Evolutionary conservation across 352 stramenopile genomes (phyloP).

Genomic region (Globisporangium paroecandrum): DNA sequence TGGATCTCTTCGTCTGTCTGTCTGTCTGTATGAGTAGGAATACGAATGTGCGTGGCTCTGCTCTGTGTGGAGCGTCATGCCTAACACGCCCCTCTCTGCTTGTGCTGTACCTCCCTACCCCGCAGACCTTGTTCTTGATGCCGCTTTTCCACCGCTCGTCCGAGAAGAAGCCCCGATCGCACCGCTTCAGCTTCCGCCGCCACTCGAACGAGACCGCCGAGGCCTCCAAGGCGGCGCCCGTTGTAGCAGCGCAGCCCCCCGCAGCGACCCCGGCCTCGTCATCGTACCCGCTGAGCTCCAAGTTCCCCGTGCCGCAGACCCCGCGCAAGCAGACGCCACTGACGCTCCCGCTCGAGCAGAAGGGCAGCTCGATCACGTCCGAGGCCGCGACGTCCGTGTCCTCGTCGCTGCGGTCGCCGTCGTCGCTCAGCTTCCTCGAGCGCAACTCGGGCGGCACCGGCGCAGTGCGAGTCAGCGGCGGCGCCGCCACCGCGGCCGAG

Average conservation of each 20-base stretch:
- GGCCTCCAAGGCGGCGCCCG: slow-evolving; percentile 4
- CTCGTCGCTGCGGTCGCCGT: slow-evolving; percentile 52
- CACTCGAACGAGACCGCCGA: slow-evolving; percentile 35
- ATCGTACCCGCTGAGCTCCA: background rate
- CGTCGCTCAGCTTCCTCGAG: slow-evolving; percentile 42
- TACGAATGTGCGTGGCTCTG: background rate
- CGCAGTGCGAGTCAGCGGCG: slow-evolving; percentile 21
- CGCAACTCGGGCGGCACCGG: slow-evolving; percentile 33
- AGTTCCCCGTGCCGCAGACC: slow-evolving; percentile 1
- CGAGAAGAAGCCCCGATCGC: slow-evolving; percentile 45
- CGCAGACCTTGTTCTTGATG: slow-evolving; percentile 26
- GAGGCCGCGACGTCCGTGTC: slow-evolving; percentile 36
- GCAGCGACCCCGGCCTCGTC: background rate
- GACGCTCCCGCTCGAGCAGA: slow-evolving; percentile 1
- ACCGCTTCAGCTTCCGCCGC: slow-evolving; percentile 68
- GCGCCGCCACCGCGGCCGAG: slow-evolving; percentile 8
- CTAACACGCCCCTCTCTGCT: background rate
- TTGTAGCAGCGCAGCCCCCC: slow-evolving; percentile 4
- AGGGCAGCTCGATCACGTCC: slow-evolving; percentile 23
- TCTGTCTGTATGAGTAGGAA: background rate
- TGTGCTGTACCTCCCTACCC: background rate
- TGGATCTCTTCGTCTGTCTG: background rate
- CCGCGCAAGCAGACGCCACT: slow-evolving; percentile 10
- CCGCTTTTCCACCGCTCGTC: slow-evolving; percentile 63
- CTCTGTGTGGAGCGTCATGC: background rate